These are phyloP conservation scores for Magnaporthiopsis rhizophila DNA, from an alignment of 2,329 filamentous ascomycete genomes.

Conservation along the genomic window DNA sequence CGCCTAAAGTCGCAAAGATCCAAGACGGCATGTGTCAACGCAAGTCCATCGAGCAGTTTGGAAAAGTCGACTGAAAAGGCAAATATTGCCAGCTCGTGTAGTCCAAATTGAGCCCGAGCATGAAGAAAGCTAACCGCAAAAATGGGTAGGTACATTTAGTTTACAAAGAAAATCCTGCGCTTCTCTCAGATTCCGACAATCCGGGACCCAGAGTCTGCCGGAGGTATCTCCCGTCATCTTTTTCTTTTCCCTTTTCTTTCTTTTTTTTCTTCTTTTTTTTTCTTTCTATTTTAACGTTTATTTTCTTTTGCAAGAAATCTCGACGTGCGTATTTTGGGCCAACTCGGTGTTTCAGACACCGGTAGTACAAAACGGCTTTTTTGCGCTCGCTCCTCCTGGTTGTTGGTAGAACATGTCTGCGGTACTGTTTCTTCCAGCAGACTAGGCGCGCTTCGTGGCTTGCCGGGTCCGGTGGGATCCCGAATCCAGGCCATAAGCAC, in stretches of 20 bases:
- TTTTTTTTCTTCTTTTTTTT: too few species aligned
- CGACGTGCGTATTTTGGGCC: too few species aligned
- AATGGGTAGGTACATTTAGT: background rate
- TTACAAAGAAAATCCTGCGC: background rate
- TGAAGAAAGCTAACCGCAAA: background rate
- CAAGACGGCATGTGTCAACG: too few species aligned
- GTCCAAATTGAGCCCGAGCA: background rate
- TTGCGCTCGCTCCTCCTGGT: background rate
- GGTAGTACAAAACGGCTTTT: background rate
- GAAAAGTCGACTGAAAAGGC: background rate
- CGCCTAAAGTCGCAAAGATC: too few species aligned
- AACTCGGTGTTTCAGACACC: background rate
- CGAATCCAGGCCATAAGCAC: too few species aligned
- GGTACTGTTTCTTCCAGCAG: background rate
- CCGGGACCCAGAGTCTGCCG: background rate
- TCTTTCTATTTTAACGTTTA: too few species aligned
- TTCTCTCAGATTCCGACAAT: background rate
- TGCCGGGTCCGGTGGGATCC: too few species aligned
- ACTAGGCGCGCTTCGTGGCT: background rate
- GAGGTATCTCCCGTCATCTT: background rate
- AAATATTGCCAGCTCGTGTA: background rate
- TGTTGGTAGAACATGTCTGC: background rate
- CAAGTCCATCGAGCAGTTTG: too few species aligned
- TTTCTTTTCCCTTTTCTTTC: background rate
- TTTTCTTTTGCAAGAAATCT: too few species aligned